Evolutionary conservation across 1,284 basidiomycete species (phyloP), one percentile per base, ranked within the genome.

Genomic region (Grifola frondosa): DNA sequence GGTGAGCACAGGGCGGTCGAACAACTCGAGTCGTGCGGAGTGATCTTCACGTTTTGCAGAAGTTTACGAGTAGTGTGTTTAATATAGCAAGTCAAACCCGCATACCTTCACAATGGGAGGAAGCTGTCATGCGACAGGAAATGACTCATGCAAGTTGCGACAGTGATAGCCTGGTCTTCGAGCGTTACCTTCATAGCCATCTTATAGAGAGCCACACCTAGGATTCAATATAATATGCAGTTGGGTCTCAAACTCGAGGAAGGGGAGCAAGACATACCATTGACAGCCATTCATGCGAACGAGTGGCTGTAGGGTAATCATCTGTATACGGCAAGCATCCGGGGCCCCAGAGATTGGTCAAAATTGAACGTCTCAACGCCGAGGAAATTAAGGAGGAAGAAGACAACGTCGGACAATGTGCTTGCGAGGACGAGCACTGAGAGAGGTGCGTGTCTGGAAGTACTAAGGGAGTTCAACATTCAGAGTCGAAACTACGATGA

Each of bases 281-380:
- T 35, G 0, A 47, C 40, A 16, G 33, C 47, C 56, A 64, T 63
- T 11, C 60, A 60, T 4, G 44, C 44, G 13, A 61, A 39, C 6
- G 61, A 60, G 33, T 63, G 62, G 31, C 54, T 60, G 42, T 54
- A 62, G 6, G 58, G 40, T 65, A 62, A 48, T 64, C 56, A 36
- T 61, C 61, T 30, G 60, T 46, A 35, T 63, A 65, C 19, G 63
- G 62, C 49, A 64, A 65, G 46, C 62, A 65, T 10, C 59, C 57
- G 49, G n/a, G 44, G 38, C 3, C 41, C 50, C 15, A 63, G 46
- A 4, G 32, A 37, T 9, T 32, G 20, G 49, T 64, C 58, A 41
- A 62, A 53, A 42, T 55, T 57, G 56, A 62, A 65, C 8, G 52
- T 50, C 41, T 62, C 59, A 33, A 64, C 46, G n/a, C 58, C 57